Conservation (phyloP, 768 basidiomycete genomes). For the Calocybe indica region DNA sequence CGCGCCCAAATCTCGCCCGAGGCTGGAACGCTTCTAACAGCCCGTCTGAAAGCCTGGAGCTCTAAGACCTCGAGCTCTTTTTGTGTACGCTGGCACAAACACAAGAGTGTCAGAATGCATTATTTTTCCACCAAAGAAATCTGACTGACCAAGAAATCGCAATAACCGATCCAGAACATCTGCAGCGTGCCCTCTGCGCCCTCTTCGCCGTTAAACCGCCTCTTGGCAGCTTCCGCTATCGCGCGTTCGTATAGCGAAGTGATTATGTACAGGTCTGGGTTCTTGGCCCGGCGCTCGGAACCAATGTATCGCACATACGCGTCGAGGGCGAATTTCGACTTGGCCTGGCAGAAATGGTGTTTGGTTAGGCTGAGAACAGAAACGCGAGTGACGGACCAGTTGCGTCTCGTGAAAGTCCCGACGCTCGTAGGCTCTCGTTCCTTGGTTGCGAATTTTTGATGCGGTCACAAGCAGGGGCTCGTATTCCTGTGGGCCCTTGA, state of each 20-base stretch:
- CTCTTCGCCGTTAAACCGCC: slow-evolving; percentile 45
- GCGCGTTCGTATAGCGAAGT: slow-evolving; percentile 65
- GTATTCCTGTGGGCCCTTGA: slow-evolving; percentile 71
- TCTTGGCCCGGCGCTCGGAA: slow-evolving; percentile 54
- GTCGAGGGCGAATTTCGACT: slow-evolving; percentile 43
- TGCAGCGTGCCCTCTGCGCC: slow-evolving; percentile 54
- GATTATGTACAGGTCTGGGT: slow-evolving; percentile 54
- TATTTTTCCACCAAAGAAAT: background rate
- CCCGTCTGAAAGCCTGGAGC: slow-evolving; percentile 42
- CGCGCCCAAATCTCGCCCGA: slow-evolving; percentile 77
- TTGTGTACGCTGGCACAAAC: slow-evolving; percentile 36
- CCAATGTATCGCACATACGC: slow-evolving; percentile 59
- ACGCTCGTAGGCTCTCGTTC: slow-evolving; percentile 54
- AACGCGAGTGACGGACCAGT: slow-evolving; percentile 38
- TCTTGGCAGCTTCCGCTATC: slow-evolving; percentile 63
- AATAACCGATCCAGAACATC: slow-evolving; percentile 69
- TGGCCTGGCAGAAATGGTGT: slow-evolving; percentile 16
- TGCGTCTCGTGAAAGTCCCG: slow-evolving; percentile 58
- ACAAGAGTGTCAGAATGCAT: background rate
- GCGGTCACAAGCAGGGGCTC: slow-evolving; percentile 72
- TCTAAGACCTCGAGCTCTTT: slow-evolving; percentile 37
- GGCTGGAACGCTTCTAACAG: slow-evolving; percentile 65
- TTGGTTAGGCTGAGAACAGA: background rate
- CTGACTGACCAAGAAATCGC: slow-evolving; percentile 57
- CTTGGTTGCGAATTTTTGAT: slow-evolving; percentile 61